Evolutionary conservation across 2,329 filamentous ascomycete genomes (phyloP).

Genomic region (Claviceps purpurea): DNA sequence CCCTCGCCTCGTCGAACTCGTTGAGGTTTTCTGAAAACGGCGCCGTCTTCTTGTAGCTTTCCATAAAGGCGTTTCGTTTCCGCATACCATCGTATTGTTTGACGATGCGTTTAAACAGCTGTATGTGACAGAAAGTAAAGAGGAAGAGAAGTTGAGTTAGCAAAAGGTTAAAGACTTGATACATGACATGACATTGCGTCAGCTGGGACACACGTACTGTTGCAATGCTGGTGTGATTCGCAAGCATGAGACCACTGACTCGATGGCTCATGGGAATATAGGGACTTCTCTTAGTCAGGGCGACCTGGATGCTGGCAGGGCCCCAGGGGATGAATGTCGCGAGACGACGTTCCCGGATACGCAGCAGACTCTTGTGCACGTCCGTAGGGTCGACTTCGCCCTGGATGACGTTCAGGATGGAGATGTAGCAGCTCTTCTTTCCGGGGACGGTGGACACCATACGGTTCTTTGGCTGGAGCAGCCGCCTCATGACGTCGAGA

Average conservation of each 20-base stretch:
- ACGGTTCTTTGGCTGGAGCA: slow-evolving; percentile 95
- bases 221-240: slow-evolving; percentile 94
- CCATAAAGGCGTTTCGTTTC: slow-evolving; percentile 93
- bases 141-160: too few relatives aligned
- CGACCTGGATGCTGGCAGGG: slow-evolving; percentile 93
- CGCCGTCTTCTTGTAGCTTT: slow-evolving; percentile 89
- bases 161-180: background rate
- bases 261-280: slow-evolving; percentile 90
- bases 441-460: slow-evolving; percentile 95
- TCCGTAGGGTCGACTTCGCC: slow-evolving; percentile 97
- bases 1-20: slow-evolving; percentile 89
- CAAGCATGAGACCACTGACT: slow-evolving; percentile 92
- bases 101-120: slow-evolving; percentile 87
- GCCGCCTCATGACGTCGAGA: slow-evolving; percentile 87
- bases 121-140: too few relatives aligned
- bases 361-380: slow-evolving; percentile 92
- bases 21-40: slow-evolving; percentile 83
- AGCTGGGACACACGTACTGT: slow-evolving; percentile 53
- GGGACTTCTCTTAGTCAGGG: slow-evolving; percentile 88
- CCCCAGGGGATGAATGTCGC: slow-evolving; percentile 98
- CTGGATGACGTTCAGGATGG: slow-evolving; percentile 96
- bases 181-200: background rate
- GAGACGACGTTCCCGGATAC: slow-evolving; percentile 84
- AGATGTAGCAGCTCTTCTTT: slow-evolving; percentile 98
- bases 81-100: slow-evolving; percentile 86